Conservation (phyloP, 2,329 filamentous ascomycete genomes). For the Fusarium ramigenum region DNA sequence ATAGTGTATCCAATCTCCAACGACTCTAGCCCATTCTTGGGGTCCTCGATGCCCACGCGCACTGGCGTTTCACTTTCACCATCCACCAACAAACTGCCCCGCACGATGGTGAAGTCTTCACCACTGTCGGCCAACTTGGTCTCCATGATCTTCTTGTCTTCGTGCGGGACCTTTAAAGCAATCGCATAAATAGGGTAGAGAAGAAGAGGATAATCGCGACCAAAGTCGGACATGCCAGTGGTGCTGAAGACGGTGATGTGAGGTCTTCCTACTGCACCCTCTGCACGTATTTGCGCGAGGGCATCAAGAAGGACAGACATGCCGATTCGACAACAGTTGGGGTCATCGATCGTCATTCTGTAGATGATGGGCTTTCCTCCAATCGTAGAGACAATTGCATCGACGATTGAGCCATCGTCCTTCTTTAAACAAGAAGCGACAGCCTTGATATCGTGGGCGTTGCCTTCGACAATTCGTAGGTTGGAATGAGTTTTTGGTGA, state of each 20-base stretch:
- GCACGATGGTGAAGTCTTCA: slow-evolving; percentile 51
- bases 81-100: slow-evolving; percentile 50
- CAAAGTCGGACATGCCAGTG: slow-evolving; percentile 51
- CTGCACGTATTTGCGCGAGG: slow-evolving; percentile 44
- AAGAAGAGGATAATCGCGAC: slow-evolving; percentile 54
- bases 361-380: slow-evolving; percentile 50
- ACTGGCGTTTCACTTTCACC: slow-evolving; percentile 43
- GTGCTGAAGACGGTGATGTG: slow-evolving; percentile 49
- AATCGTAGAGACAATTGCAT: slow-evolving; percentile 59
- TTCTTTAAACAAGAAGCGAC: slow-evolving; percentile 51
- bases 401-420: slow-evolving; percentile 49
- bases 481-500: slow-evolving; percentile 45
- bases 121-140: slow-evolving; percentile 36
- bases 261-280: slow-evolving; percentile 45
- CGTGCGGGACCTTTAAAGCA: slow-evolving; percentile 54
- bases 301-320: slow-evolving; percentile 55
- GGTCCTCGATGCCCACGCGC: slow-evolving; percentile 54
- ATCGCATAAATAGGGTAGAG: slow-evolving; percentile 56
- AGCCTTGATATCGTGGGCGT: slow-evolving; percentile 54
- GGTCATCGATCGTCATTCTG: slow-evolving; percentile 54
- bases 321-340: slow-evolving; percentile 58
- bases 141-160: slow-evolving; percentile 61
- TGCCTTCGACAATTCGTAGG: slow-evolving; percentile 57
- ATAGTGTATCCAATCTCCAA: slow-evolving; percentile 58
- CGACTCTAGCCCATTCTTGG: slow-evolving; percentile 44